Evolutionary conservation across 2,329 filamentous ascomycete species (phyloP).

Genomic region (Verticillium alfalfae): DNA sequence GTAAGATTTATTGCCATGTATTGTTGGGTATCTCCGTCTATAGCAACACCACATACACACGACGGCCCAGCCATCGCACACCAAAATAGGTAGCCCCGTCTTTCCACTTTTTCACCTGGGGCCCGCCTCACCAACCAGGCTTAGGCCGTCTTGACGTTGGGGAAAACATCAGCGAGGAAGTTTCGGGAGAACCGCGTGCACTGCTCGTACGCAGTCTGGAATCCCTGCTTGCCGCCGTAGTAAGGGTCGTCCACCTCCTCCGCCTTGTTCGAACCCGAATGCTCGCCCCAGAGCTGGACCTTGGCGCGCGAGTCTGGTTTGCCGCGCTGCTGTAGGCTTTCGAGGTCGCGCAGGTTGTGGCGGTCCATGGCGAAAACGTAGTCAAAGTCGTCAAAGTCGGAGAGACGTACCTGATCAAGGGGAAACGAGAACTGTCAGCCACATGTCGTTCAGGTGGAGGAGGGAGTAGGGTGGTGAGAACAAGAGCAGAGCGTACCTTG

Average conservation of each 20-base stretch:
- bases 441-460: neutral
- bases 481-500: slow-evolving; percentile 45
- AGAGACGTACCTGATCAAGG: slow-evolving; percentile 38
- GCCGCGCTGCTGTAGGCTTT: slow-evolving; percentile 52
- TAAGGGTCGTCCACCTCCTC: slow-evolving; percentile 84
- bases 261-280: slow-evolving; percentile 56
- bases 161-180: slow-evolving; percentile 60
- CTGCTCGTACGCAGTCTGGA: slow-evolving; percentile 83
- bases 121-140: neutral
- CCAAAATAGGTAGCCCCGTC: neutral
- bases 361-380: slow-evolving; percentile 95
- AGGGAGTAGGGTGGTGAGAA: slow-evolving; percentile 11
- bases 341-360: slow-evolving; percentile 68
- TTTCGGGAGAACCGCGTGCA: slow-evolving; percentile 69
- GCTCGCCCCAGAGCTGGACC: slow-evolving; percentile 81
- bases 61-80: neutral
- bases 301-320: slow-evolving; percentile 54
- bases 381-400: slow-evolving; percentile 81
- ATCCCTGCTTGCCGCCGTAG: slow-evolving; percentile 79
- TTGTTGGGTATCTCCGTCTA: neutral
- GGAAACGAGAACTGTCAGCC: neutral
- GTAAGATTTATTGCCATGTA: neutral
- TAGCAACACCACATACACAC: neutral
- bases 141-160: slow-evolving; percentile 18
- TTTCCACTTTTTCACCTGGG: no score